phyloP scores from a whole-genome alignment of 208 protist genomes.

The Acanthamoeba sp. region DNA sequence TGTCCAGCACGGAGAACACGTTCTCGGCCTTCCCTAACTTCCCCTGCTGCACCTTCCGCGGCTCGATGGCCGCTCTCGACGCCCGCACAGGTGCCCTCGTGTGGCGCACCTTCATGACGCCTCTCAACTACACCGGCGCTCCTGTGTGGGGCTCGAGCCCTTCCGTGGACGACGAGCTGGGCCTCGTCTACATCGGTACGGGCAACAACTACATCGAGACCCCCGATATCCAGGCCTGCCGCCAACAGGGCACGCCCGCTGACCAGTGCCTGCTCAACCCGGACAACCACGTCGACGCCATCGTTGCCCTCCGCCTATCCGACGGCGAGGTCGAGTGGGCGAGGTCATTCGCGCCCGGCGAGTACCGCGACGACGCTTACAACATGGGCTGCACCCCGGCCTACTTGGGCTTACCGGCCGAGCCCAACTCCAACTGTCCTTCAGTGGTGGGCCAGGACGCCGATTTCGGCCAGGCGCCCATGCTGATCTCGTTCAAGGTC shows the following conservation, averaged over 20 bases:
- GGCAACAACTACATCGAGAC: background rate
- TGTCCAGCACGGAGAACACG: background rate
- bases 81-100: background rate
- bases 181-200: background rate
- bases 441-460: background rate
- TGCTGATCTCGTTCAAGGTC: background rate
- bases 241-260: background rate
- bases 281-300: background rate
- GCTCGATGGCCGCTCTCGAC: background rate
- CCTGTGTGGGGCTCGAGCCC: background rate
- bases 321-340: background rate
- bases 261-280: background rate
- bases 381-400: background rate
- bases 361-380: background rate
- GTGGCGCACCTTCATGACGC: background rate
- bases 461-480: background rate
- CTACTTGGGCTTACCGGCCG: background rate
- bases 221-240: background rate
- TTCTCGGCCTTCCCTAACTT: background rate
- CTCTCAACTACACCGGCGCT: background rate
- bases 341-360: background rate
- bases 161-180: background rate
- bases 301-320: background rate
- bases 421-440: background rate
- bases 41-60: background rate